Evolutionary conservation across 2,329 filamentous ascomycete species (phyloP).

Genomic region (Nigrograna mackinnonii): DNA sequence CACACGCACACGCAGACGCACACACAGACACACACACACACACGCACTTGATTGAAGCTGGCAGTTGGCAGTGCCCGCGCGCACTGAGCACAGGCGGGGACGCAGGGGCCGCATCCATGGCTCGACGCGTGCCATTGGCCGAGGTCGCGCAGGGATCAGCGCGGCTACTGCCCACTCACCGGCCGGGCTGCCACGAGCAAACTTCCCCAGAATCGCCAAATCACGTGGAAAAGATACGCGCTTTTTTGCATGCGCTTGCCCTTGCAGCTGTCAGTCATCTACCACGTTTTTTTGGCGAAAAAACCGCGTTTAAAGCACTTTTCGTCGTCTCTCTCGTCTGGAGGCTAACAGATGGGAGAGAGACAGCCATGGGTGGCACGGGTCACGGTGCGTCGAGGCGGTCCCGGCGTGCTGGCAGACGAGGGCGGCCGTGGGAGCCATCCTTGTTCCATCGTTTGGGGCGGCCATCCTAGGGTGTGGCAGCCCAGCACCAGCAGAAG

Average conservation of each 20-base stretch:
- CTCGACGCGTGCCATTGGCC: neutral
- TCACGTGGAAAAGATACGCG: neutral
- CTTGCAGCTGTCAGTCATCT: neutral
- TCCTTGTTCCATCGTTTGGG: too few relatives aligned
- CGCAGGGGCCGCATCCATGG: neutral
- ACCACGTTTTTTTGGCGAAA: constrained; percentile 2
- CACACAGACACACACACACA: neutral
- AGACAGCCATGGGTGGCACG: too few relatives aligned
- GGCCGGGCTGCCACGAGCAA: neutral
- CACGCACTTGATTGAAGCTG: neutral
- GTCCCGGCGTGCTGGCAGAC: neutral
- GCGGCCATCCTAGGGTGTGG: too few relatives aligned
- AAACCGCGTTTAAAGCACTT: constrained; percentile 1
- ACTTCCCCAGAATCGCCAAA: neutral
- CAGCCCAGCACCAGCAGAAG: too few relatives aligned
- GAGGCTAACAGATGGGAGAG: neutral
- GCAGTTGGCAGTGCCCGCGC: too few relatives aligned
- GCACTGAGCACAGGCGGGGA: neutral
- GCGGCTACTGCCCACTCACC: neutral
- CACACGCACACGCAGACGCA: constrained; percentile 2
- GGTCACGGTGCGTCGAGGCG: too few relatives aligned
- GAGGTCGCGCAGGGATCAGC: neutral
- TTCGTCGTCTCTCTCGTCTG: neutral
- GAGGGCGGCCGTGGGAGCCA: too few relatives aligned
- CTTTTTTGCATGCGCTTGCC: neutral